A percentile compares a stretch with the other conserved stretches of the same genome.
These are phyloP conservation scores for Bonia amplexicaulis DNA, from an alignment of 176 grass and related monocot species.

Conservation along the genomic window DNA sequence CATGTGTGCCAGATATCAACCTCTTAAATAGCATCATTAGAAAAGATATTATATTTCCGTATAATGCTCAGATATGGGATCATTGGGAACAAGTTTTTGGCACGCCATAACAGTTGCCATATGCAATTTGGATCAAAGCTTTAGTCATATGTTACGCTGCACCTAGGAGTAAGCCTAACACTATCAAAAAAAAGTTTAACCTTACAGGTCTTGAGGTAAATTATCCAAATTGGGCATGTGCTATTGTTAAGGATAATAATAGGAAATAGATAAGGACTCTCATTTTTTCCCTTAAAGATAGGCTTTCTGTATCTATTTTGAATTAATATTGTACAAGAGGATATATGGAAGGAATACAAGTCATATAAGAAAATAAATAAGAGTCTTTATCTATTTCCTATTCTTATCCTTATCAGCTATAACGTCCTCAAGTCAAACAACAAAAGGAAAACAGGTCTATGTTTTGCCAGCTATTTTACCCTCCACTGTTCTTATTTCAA, in stretches of 20 bases:
- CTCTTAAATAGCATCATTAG: background rate
- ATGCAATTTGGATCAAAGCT: background rate
- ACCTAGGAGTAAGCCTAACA: background rate
- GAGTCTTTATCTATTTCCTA: too few species aligned
- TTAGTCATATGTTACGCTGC: background rate
- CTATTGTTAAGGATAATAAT: too few species aligned
- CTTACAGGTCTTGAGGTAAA: background rate
- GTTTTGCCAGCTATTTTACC: background rate
- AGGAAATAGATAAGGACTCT: too few species aligned
- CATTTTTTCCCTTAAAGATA: too few species aligned
- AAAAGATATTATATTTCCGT: background rate
- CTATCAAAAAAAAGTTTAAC: background rate
- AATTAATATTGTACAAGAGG: too few species aligned
- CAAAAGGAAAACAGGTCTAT: background rate
- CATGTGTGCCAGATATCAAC: background rate
- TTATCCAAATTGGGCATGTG: background rate
- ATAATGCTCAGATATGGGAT: background rate
- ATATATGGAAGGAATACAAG: too few species aligned
- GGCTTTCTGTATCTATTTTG: too few species aligned
- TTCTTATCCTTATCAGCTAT: too few species aligned
- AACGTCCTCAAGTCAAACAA: background rate
- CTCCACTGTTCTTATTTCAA: background rate
- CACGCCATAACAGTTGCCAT: background rate
- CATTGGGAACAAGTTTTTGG: background rate
- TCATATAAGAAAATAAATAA: too few species aligned